Evolutionary conservation across 208 protist species (phyloP).

Genomic region (Angomonas ambiguus): DNA sequence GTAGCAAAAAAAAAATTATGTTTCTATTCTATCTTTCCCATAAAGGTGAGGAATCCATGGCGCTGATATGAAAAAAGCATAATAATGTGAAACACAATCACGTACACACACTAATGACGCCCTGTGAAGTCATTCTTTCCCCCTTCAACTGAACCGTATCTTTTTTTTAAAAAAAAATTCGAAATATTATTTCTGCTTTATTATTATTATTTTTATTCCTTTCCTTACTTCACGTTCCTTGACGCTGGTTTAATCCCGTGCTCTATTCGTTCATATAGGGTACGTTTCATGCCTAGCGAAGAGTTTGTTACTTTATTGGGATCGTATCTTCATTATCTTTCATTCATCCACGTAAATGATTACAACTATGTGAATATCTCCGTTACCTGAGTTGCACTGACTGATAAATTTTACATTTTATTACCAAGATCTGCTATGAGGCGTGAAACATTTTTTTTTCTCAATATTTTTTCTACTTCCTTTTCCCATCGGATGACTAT

Average conservation of each 20-base stretch:
- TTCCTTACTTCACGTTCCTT: neutral
- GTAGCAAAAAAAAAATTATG: neutral
- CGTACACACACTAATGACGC: too few species aligned
- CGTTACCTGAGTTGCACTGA: slow-evolving; percentile 48
- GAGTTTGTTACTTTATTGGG: neutral
- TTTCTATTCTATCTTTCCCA: too few species aligned
- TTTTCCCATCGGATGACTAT: neutral
- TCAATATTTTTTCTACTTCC: neutral
- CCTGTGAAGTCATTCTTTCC: too few species aligned
- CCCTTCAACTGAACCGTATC: too few species aligned
- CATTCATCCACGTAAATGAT: neutral
- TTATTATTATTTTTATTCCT: neutral
- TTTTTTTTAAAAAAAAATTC: too few species aligned
- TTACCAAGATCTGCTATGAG: slow-evolving; percentile 86
- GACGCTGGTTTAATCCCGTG: slow-evolving; percentile 4
- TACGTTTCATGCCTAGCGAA: slow-evolving; percentile 60
- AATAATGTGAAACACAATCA: too few species aligned
- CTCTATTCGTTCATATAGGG: slow-evolving; percentile 13
- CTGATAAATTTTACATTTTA: slow-evolving; percentile 57
- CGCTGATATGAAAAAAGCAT: too few species aligned
- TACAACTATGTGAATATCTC: slow-evolving; percentile 27
- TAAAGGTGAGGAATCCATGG: too few species aligned
- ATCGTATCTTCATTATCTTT: slow-evolving; percentile 2
- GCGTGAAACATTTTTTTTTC: slow-evolving; percentile 8
- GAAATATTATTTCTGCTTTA: neutral